Evolutionary conservation across 345 rosid species (phyloP), one percentile per base, ranked within the genome.

Genomic region (Isatis tinctoria): DNA sequence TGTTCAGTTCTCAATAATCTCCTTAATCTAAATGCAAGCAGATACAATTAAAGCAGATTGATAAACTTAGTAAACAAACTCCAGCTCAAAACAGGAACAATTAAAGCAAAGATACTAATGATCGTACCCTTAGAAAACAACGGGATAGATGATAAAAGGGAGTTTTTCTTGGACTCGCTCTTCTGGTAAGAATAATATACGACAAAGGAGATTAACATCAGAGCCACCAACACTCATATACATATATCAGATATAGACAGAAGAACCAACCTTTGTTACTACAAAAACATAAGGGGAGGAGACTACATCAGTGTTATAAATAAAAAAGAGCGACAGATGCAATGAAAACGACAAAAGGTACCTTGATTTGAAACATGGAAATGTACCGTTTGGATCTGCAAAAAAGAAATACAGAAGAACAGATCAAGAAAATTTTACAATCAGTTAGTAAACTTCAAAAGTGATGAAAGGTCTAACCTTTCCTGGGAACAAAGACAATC

Each of bases 331-430:
- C 20, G 3, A 16, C 4, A 44, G 51, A 70, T 14, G 26, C 2
- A 63, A 52, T n/a, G 6, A 6, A 70, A 18, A 8, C 1, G 17
- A 56, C 4, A 17, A 57, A 57, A 58, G 4, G 53, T 77, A 90
- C 97, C 96, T 90, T 18, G 90, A 36, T 10, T 57, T 80, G 67
- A 90, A 76, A 36, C 84, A 75, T 40, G 77, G 90, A 68, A 77
- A 95, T 54, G 9, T 79, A 54, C 85, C 84, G 71, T 16, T 70
- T 60, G 44, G 62, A 86, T 95, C 99, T 95, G 91, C 74, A 74
- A 35, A n/a, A n/a, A n/a, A n/a, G n/a, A 70, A 45, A 66, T 4
- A 60, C 26, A 49, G 36, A 67, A 28, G 22, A 27, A 35, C 4
- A 12, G 0, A 16, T 33, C 0, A 44, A 35, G 39, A 64, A 30